Evolutionary conservation across 257 asterid species (phyloP).

Genomic region (Solanum acaule): DNA sequence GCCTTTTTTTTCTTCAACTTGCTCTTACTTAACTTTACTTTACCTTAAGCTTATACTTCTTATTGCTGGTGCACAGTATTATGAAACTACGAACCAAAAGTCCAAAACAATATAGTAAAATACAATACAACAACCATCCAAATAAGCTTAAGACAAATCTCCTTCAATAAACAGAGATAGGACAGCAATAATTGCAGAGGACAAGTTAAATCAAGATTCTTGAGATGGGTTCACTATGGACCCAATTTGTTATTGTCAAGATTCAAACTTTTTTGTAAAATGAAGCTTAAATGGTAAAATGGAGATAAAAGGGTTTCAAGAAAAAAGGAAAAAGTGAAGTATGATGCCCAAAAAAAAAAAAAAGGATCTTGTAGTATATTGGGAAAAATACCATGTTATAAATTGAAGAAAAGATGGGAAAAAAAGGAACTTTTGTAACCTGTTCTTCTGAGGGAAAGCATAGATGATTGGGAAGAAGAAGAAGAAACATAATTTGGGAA

Average conservation of each 20-base stretch:
- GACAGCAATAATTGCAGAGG: not conserved
- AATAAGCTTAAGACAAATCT: not conserved
- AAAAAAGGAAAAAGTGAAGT: not conserved
- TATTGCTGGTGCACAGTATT: not conserved
- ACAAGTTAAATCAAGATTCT: not conserved
- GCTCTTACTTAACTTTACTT: not conserved
- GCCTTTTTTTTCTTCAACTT: not conserved
- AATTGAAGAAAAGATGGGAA: not conserved
- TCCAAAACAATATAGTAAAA: not conserved
- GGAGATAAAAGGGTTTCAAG: not conserved
- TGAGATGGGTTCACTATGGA: not conserved
- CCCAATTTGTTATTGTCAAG: not conserved
- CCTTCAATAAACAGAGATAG: not conserved
- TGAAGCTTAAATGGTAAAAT: not conserved
- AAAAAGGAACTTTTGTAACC: not conserved
- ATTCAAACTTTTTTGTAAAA: not conserved
- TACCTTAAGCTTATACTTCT: not conserved
- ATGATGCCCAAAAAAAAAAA: not conserved
- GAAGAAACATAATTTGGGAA: not conserved
- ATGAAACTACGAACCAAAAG: not conserved
- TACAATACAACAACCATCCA: not conserved
- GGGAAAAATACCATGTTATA: not conserved
- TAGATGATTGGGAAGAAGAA: not conserved
- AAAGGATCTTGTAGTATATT: not conserved
- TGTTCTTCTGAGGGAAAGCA: not conserved